A percentile compares a stretch with the other conserved stretches of the same genome.
These are phyloP conservation scores for Hanseniaspora vineae DNA, from an alignment of 805 yeast genomes.

Conservation along the genomic window DNA sequence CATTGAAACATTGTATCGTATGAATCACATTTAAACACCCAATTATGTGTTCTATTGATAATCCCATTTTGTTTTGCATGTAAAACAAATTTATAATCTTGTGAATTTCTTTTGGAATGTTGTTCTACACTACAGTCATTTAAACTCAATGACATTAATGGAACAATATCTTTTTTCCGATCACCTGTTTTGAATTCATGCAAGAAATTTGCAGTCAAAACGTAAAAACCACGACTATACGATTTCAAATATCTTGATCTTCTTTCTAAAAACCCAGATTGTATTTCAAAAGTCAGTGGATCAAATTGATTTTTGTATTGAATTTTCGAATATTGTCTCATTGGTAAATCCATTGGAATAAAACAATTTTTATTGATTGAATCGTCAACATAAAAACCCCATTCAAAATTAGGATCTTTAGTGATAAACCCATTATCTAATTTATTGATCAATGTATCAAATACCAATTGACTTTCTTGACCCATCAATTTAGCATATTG, in stretches of 20 bases:
- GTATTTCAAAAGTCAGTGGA: slow-evolving; percentile 51
- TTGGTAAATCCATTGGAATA: slow-evolving; percentile 54
- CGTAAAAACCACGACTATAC: slow-evolving; percentile 86
- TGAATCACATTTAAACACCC: slow-evolving; percentile 88
- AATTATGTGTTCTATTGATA: slow-evolving; percentile 72
- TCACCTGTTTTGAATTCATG: slow-evolving; percentile 85
- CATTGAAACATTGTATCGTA: slow-evolving; percentile 71
- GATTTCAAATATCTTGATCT: slow-evolving; percentile 84
- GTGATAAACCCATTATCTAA: slow-evolving; percentile 58
- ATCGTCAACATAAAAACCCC: slow-evolving; percentile 35
- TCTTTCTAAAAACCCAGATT: slow-evolving; percentile 76
- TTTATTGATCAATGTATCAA: slow-evolving; percentile 51
- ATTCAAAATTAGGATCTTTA: slow-evolving; percentile 71
- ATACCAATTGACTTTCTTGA: slow-evolving; percentile 59
- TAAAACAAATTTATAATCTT: slow-evolving; percentile 66
- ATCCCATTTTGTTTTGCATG: slow-evolving; percentile 64
- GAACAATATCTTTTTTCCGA: slow-evolving; percentile 66
- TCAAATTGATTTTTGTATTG: slow-evolving; percentile 57
- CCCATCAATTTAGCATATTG: slow-evolving; percentile 59
- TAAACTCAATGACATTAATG: slow-evolving; percentile 70
- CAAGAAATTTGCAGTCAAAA: slow-evolving; percentile 72
- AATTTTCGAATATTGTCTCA: slow-evolving; percentile 49
- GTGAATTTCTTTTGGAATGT: slow-evolving; percentile 62
- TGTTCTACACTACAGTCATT: slow-evolving; percentile 74
- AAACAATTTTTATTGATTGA: slow-evolving; percentile 30